Base-by-base conservation (phyloP, 2,329 filamentous ascomycete genomes). In the Penicillium freii region DNA sequence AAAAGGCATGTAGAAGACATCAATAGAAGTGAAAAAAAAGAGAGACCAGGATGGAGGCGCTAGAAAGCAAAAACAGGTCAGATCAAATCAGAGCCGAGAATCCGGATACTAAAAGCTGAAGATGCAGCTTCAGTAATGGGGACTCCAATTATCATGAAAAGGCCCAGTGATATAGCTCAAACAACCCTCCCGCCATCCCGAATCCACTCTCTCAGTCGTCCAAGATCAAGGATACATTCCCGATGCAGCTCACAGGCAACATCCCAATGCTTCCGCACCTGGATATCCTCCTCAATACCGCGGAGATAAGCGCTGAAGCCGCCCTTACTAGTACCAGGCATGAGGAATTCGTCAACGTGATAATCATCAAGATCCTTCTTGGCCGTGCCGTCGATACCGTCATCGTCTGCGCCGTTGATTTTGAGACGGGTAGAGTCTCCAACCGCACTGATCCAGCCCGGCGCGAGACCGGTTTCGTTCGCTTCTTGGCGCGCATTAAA, bases 401-500 rank as follows among this genome's bases (percentile, higher is more conserved):
- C 67, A 29, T 70, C 67, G 27, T 67, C 66, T 13, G 27, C 7
- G 4, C 57, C 63, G 21, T 70, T 62, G 5, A 75, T 61, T 19
- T 69, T 69, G 3, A 77, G 55, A 39, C 69, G 67, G 3, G 65
- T 49, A 1, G 73, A 73, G 59, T 84, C 82, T 5, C 83, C 83
- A 8, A 78, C 73, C 2, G 81, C 78, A 36, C 77, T 78, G 36
- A 86, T 77, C 78, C 83, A 86, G 49, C 73, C 73, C 4, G 73
- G 72, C 0, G 71, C 73, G 59, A 76, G 79, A 27, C 72, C 78
- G 21, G 69, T 79, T 61, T 78, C 72, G 17, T 78, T 73, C 19
- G 78, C 76, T 13, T 78, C 75, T 60, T 83, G 80, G 33, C 84
- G 77, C 1, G 77, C 74, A 15, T 76, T 76, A 66, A 87, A 86